A percentile compares a stretch with the other conserved stretches of the same genome.
phyloP scores from a whole-genome alignment of 371 early-diverging fungal genomes.

The Rhizopus arrhizus region DNA sequence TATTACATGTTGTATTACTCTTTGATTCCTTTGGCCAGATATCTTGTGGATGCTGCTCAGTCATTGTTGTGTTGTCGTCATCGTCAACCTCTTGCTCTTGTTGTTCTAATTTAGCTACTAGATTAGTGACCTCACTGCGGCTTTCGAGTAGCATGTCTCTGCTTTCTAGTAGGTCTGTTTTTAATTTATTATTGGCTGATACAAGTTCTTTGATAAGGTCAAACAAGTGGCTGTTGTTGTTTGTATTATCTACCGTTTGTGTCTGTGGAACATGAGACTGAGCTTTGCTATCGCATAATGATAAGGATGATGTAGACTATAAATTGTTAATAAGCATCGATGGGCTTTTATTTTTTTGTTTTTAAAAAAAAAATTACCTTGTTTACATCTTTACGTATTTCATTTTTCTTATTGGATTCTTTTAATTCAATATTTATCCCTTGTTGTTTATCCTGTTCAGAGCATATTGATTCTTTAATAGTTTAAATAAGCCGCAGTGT shows the following conservation, averaged over 20 bases:
- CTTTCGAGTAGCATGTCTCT: conserved; percentile 40
- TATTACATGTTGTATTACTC: conserved; percentile 8
- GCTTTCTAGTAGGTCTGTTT: conserved; percentile 42
- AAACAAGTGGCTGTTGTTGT: conserved; percentile 25
- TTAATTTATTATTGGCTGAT: conserved; percentile 47
- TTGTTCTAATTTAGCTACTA: background rate
- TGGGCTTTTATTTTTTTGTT: no score
- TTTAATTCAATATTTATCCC: conserved; percentile 36
- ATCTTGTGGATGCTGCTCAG: background rate
- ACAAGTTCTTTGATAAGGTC: conserved; percentile 50
- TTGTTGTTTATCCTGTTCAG: conserved; percentile 37
- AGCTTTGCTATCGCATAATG: background rate
- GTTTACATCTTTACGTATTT: conserved; percentile 39
- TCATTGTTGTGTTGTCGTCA: conserved; percentile 3
- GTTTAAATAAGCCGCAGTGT: background rate
- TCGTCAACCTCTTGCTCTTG: conserved; percentile 5
- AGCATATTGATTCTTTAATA: conserved; percentile 30
- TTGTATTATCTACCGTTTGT: conserved; percentile 13
- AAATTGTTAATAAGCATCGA: conserved; percentile 21
- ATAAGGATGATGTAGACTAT: conserved; percentile 21
- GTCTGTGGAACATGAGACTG: conserved; percentile 1
- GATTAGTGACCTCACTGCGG: background rate
- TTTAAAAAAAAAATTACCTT: conserved; percentile 32
- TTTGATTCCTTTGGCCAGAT: conserved; percentile 1
- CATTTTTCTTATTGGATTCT: conserved; percentile 39